phyloP scores from a whole-genome alignment of 257 asterid genomes.

The Solanum chaucha region DNA sequence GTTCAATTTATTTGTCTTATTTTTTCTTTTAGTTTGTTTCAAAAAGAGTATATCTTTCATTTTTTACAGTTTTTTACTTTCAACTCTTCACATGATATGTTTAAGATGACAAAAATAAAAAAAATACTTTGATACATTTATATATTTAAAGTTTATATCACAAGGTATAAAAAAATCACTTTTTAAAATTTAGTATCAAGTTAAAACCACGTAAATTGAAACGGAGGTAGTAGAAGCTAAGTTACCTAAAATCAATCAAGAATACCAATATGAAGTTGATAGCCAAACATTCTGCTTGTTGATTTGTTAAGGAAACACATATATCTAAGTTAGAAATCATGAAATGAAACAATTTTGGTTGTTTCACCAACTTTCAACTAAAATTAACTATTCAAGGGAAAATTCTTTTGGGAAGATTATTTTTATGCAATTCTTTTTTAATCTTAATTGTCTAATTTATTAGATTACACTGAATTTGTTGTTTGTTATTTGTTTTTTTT shows the following conservation, averaged over 20 bases:
- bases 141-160: neutral
- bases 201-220: neutral
- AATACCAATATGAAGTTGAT: neutral
- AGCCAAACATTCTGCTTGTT: neutral
- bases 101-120: neutral
- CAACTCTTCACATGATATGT: neutral
- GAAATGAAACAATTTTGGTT: neutral
- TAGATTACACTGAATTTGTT: neutral
- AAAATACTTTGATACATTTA: neutral
- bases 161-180: neutral
- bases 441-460: neutral
- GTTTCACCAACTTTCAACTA: neutral
- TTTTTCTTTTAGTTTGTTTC: too few relatives aligned
- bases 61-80: too few relatives aligned
- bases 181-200: neutral
- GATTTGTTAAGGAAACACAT: neutral
- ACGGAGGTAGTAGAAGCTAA: neutral
- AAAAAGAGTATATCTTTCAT: too few relatives aligned
- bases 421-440: neutral
- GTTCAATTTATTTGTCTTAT: too few relatives aligned
- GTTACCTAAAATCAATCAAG: neutral
- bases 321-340: neutral
- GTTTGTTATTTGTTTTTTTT: neutral
- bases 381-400: neutral
- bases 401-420: neutral